A percentile compares a stretch with the other conserved stretches of the same genome.
phyloP scores from a whole-genome alignment of 1,284 basidiomycete genomes.

The Rhodotorula sp. region DNA sequence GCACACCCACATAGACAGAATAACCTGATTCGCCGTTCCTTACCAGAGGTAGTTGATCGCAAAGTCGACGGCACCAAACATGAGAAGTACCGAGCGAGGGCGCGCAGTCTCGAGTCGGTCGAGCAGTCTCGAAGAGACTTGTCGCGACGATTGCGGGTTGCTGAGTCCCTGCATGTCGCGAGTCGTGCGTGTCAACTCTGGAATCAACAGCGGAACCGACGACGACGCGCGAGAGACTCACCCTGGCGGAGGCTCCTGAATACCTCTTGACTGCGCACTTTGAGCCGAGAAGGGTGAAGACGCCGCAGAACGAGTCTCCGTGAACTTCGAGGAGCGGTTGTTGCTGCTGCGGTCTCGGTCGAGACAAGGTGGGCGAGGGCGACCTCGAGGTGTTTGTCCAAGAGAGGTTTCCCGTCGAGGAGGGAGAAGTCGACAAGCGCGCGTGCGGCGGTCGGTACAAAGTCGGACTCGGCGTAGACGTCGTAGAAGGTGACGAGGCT shows the following conservation, averaged over 20 bases:
- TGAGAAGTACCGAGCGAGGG: constrained; percentile 5
- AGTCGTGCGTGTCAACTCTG: not conserved
- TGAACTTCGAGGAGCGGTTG: constrained; percentile 1
- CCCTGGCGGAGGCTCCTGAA: constrained; percentile 25
- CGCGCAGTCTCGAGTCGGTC: not conserved
- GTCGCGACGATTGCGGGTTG: constrained; percentile 15
- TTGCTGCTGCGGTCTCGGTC: not conserved
- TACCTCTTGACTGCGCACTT: constrained; percentile 6
- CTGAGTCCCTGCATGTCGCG: constrained; percentile 16
- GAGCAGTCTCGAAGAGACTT: constrained; percentile 8
- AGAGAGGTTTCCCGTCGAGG: not conserved
- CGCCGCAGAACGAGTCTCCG: constrained; percentile 25
- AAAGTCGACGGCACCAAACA: constrained; percentile 30
- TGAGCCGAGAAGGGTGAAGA: constrained; percentile 16
- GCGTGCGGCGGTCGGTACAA: constrained; percentile 10
- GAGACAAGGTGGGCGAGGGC: not conserved
- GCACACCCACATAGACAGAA: accelerated
- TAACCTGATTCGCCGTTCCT: no score
- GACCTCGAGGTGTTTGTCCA: not conserved
- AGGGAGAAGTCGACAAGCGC: not conserved
- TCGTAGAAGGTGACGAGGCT: not conserved
- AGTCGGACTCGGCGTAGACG: not conserved
- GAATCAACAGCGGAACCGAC: accelerated
- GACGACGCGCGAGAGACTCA: not conserved
- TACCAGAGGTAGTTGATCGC: constrained; percentile 27